Evolutionary conservation across 495 filamentous ascomycete genomes (phyloP).

Genomic region (Podospora conica): DNA sequence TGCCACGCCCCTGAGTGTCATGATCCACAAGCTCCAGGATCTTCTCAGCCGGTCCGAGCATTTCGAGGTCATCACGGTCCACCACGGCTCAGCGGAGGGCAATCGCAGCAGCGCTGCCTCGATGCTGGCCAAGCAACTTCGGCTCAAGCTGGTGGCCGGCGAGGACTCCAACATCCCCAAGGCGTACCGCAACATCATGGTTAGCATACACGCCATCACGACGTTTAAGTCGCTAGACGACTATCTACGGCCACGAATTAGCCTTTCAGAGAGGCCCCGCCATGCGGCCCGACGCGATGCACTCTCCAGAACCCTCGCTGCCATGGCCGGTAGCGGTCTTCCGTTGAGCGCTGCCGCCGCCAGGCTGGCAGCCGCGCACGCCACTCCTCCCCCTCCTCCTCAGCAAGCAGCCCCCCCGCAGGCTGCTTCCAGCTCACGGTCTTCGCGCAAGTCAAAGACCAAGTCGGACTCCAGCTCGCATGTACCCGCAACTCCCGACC

Average conservation of each 20-base stretch:
- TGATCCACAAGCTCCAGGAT: slow-evolving; percentile 94
- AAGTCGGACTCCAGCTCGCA: slow-evolving; percentile 35
- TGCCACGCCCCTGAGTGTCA: slow-evolving; percentile 79
- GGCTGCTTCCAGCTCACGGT: slow-evolving; percentile 36
- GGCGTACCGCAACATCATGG: slow-evolving; percentile 86
- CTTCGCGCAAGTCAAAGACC: slow-evolving; percentile 42
- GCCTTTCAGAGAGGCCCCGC: slow-evolving; percentile 71
- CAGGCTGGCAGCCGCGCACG: slow-evolving; percentile 34
- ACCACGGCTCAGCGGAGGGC: slow-evolving; percentile 86
- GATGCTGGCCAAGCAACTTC: slow-evolving; percentile 94
- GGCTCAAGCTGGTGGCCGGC: slow-evolving; percentile 82
- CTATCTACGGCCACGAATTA: slow-evolving; percentile 88
- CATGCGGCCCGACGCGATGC: slow-evolving; percentile 55
- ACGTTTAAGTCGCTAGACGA: slow-evolving; percentile 97
- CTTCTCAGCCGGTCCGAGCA: slow-evolving; percentile 93
- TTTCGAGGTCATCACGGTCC: slow-evolving; percentile 94
- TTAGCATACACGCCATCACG: slow-evolving; percentile 96
- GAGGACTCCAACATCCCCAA: slow-evolving; percentile 84
- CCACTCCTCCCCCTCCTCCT: slow-evolving; percentile 28
- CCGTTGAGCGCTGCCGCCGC: slow-evolving; percentile 36
- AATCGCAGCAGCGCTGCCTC: slow-evolving; percentile 88
- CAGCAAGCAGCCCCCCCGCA: slow-evolving; percentile 28
- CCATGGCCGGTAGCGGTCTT: slow-evolving; percentile 71
- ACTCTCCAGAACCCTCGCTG: slow-evolving; percentile 59
- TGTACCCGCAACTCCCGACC: slow-evolving; percentile 33